Evolutionary conservation across 768 basidiomycete species (phyloP), one percentile per base, ranked within the genome.

Genomic region (Termitomyces sp.): DNA sequence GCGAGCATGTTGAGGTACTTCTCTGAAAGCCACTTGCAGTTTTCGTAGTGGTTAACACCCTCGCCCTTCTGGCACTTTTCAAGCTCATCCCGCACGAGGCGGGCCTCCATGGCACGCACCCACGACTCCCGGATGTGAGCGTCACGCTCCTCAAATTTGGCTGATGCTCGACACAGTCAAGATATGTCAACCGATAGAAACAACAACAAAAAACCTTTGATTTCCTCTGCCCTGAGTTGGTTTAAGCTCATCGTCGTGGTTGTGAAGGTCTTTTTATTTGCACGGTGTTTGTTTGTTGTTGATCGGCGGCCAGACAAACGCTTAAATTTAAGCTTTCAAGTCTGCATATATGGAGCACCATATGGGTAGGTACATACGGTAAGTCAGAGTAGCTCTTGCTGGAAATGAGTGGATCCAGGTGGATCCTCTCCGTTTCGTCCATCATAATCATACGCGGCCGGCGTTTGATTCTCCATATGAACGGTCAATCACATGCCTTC

Each of bases 31-130:
- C 93, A 89, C 69, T 83, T 86, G 76, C 95, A 98, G 67, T 86
- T 89, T 73, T 95, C 89, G 61, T 91, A 85, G 68, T 92, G 86
- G 74, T 98, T 97, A 41, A 95, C 91, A 35, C 95, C 94, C 77
- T 98, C 95, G 7, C 82, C 80, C 66, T 83, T 81, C 68, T 95
- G 92, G 77, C 95, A 98, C 74, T 92, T 94, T 58, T 84, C 80
- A 56, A 98, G 83, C 72, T 95, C 91, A 59, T 92, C 89, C 61
- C 86, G 86, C 50, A 97, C 93, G 59, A 98, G 79, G 50, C 91
- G 86, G 35, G 86, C 85, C 73, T 97, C 95, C 94, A 98, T 96
- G 23, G 91, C 88, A 65, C 87, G 88, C 35, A 97, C 83, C 95
- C 95, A 98, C 53, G 91, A 91, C 76, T 98, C 95, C 54, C 91